Base-by-base conservation (phyloP, 768 basidiomycete species). In the Suillus fuscotomentosus region DNA sequence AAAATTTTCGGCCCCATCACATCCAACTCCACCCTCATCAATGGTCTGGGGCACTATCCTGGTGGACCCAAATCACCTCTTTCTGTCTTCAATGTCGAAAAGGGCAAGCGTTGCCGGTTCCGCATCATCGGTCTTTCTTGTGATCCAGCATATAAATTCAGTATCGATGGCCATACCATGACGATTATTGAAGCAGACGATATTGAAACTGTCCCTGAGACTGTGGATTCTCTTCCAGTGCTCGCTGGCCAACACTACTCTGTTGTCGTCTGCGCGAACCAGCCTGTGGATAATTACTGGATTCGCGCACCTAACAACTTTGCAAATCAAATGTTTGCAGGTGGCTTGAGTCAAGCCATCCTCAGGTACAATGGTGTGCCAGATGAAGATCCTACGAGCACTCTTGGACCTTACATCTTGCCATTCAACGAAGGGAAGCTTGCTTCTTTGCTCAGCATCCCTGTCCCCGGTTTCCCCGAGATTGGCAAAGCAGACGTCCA, bases 161-260 rank as follows among this genome's bases (percentile, higher is more conserved):
- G 71, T 8, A 75, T 80, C n/a, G 73, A 76, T 41, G 71, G 70
- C 7, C 79, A 79, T 63, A 66, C 48, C 22, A 71, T 81, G 69
- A 77, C 73, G 4, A 73, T 86, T 60, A 84, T 83, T 60, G 82
- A 84, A 65, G 75, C 70, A 6, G 82, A 83, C 54, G 81, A 79
- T 10, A 70, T 78, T 14, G 76, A 74, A 41, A 70, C 70, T 5
- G 55, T 67, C 11, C 81, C 77, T 3, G 59, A 72, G 3, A 67
- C 69, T 11, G 81, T 82, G 5, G 81, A 84, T 56, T 77, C 75
- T 45, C 71, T 84, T 41, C 74, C 79, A 10, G 70, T 85, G 61
- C 78, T 77, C 60, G 79, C 82, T 4, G 83, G 73, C 5, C 80
- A 81, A 64, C 72, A 81, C 45, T 81, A 80, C 68, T 81, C 80